Evolutionary conservation across 1,139 yeast genomes (phyloP), one percentile per base, ranked within the genome.

Genomic region (Nakaseomyces kungkrabaensis): DNA sequence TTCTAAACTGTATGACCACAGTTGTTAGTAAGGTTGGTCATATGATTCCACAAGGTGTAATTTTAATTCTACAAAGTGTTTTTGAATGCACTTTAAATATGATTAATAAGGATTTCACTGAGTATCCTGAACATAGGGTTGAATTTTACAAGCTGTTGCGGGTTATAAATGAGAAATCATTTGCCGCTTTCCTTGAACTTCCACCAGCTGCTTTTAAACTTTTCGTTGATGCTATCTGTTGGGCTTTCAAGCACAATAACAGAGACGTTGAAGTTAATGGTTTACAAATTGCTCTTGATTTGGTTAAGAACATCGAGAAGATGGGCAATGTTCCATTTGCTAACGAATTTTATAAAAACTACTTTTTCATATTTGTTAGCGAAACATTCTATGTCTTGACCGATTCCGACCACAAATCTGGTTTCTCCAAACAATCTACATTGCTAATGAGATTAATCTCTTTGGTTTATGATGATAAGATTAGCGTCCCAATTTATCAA

Each of bases 231-330:
- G 95, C 97, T 1, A 90, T 96, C 46, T 75, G 94, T 63, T 92
- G 98, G 98, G 97, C 97, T 0, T 87, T 94, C 68, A 92, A 92
- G 70, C 98, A 92, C 68, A 94, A 90, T 62, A 88, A 90, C 68
- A 79, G 97, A 68, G 97, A 89, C 53, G 97, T 92, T 50, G 97
- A 92, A 69, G 90, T 85, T 54, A 84, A 84, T 50, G 97, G 97
- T 38, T 77, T 92, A 60, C 78, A 82, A 42, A 76, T 90, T 56
- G 86, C 94, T 40, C 73, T 84, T 53, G 97, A 90, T 63, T 75
- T 92, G 57, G 76, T 90, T 55, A 80, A 79, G 59, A 92, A 92
- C 66, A 90, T 86, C 56, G 95, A 90, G 56, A 80, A 78, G 52
- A 72, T 86, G 56, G 87, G 88, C 7, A 81, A 81, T 52, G 82